Conservation (phyloP, 805 yeast species). For the Candida sanyiensis region DNA sequence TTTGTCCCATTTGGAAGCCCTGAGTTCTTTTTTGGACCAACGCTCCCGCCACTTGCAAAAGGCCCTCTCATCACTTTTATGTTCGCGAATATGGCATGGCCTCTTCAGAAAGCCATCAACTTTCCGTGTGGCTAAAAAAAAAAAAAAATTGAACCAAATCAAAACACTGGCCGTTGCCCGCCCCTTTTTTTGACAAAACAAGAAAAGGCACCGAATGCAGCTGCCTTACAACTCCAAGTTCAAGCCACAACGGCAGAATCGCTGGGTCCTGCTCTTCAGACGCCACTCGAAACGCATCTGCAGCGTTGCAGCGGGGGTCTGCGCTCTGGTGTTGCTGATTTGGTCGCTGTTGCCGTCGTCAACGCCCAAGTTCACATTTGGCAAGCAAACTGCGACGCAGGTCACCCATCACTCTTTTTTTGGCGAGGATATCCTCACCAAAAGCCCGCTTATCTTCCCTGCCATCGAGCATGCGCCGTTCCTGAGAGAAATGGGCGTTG, state of each 20-base stretch:
- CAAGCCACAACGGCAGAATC: constrained; percentile 21
- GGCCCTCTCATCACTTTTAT: no score
- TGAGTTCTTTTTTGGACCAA: no score
- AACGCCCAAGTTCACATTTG: constrained; percentile 4
- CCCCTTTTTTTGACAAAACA: no score
- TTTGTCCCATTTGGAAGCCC: no score
- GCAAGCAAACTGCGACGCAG: constrained; percentile 11
- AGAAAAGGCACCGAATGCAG: no score
- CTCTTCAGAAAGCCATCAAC: no score
- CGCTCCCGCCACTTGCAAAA: no score
- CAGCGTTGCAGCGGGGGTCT: neutral
- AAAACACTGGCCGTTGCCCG: no score
- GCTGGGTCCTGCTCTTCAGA: constrained; percentile 6
- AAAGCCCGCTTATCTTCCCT: constrained; percentile 59
- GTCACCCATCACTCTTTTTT: constrained; percentile 40
- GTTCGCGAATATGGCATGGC: no score
- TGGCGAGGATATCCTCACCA: constrained; percentile 40
- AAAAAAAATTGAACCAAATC: neutral
- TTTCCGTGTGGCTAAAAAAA: neutral
- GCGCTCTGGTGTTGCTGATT: constrained; percentile 3
- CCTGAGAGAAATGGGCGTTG: constrained; percentile 50
- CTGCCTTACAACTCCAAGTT: constrained; percentile 25
- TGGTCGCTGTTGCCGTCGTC: neutral
- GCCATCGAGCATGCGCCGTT: constrained; percentile 64
- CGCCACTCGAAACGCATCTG: constrained; percentile 15